These are phyloP conservation scores for Cryptococcus deneoformans DNA, from an alignment of 1,284 basidiomycete species.

Conservation along the genomic window DNA sequence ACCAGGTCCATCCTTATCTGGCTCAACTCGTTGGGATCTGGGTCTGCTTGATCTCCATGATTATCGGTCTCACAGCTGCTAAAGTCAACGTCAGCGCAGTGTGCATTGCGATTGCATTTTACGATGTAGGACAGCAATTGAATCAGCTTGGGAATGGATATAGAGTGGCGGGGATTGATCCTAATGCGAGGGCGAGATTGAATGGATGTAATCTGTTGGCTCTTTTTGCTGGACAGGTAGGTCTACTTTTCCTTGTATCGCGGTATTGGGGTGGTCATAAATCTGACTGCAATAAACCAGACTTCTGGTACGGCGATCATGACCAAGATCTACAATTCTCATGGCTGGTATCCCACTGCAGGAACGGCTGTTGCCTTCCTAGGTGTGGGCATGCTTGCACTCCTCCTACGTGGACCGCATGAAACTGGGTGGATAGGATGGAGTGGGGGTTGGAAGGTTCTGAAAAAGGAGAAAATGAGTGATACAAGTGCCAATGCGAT, in stretches of 20 bases:
- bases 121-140: conserved; percentile 55
- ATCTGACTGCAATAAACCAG: conserved; percentile 2
- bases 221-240: conserved; percentile 4
- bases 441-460: conserved; percentile 32
- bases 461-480: conserved; percentile 24
- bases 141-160: conserved; percentile 48
- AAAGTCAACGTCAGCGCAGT: conserved; percentile 61
- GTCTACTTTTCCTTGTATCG: too few species aligned
- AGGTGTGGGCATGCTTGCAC: conserved; percentile 40
- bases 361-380: conserved; percentile 57
- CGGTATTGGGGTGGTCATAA: too few species aligned
- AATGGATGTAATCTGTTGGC: conserved; percentile 63
- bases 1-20: conserved; percentile 64
- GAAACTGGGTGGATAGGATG: conserved; percentile 41
- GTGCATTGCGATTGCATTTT: conserved; percentile 51
- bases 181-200: conserved; percentile 58
- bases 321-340: conserved; percentile 58
- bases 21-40: conserved; percentile 57
- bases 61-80: conserved; percentile 57
- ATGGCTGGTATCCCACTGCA: conserved; percentile 62
- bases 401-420: conserved; percentile 37
- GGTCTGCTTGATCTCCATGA: conserved; percentile 31
- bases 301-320: conserved; percentile 62
- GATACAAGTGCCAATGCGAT: conserved; percentile 33
- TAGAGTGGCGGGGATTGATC: conserved; percentile 55